These are phyloP conservation scores for Boletales sp. DNA, from an alignment of 768 basidiomycete genomes.

Conservation along the genomic window DNA sequence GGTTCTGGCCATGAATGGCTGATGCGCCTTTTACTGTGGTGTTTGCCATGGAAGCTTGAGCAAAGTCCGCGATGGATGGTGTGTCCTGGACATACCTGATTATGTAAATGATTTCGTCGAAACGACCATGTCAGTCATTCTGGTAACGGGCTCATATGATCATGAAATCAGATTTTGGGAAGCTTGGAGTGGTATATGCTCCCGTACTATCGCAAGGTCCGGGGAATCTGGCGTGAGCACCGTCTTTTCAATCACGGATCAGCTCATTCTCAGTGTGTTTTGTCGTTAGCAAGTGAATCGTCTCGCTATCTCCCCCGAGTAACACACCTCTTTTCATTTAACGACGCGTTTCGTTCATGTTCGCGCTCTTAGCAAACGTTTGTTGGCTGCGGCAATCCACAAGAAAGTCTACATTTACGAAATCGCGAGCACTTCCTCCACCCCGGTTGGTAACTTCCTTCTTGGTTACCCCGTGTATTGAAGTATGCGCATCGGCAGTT, in stretches of 20 bases:
- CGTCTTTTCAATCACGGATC: slow-evolving; percentile 14
- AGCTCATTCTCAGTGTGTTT: slow-evolving; percentile 8
- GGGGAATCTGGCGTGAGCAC: slow-evolving; percentile 73
- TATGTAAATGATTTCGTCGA: too few relatives aligned
- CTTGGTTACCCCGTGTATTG: slow-evolving; percentile 12
- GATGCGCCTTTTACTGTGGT: slow-evolving; percentile 84
- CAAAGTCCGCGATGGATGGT: too few relatives aligned
- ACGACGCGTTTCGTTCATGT: slow-evolving; percentile 12
- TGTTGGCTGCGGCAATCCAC: slow-evolving; percentile 90
- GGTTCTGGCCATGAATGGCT: slow-evolving; percentile 96
- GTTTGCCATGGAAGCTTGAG: slow-evolving; percentile 66
- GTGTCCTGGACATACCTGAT: too few relatives aligned
- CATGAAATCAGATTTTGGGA: slow-evolving; percentile 99
- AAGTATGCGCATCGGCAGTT: slow-evolving; percentile 46
- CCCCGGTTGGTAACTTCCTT: slow-evolving; percentile 36
- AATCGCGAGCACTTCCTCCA: slow-evolving; percentile 59
- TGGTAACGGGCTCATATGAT: slow-evolving; percentile 95
- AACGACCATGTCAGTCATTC: slow-evolving; percentile 75
- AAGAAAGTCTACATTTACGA: slow-evolving; percentile 93
- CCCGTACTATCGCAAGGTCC: slow-evolving; percentile 43
- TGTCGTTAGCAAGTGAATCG: slow-evolving; percentile 88
- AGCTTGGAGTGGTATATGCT: slow-evolving; percentile 98
- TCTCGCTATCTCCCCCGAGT: slow-evolving; percentile 97
- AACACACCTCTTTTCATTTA: slow-evolving; percentile 24
- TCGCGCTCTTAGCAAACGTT: slow-evolving; percentile 66